Evolutionary conservation across 495 filamentous ascomycete genomes (phyloP).

Genomic region (Podospora appendiculata): DNA sequence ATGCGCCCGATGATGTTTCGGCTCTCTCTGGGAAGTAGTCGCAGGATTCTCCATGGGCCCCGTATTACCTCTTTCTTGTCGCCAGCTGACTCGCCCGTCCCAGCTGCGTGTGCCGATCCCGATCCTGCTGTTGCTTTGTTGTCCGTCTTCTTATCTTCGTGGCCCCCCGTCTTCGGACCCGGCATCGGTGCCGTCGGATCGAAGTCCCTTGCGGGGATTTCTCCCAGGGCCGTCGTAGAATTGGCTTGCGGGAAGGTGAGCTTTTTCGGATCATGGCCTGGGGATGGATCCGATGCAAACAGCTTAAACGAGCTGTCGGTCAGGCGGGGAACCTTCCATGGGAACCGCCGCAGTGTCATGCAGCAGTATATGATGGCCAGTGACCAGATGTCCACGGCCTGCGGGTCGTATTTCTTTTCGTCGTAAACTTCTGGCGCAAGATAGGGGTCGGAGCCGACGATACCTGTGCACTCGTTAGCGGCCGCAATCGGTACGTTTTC

Average conservation of each 20-base stretch:
- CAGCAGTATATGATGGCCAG: conserved; percentile 98
- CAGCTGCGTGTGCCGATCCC: neutral
- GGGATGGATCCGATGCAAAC: conserved; percentile 69
- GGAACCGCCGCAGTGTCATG: conserved; percentile 93
- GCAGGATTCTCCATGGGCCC: conserved; percentile 88
- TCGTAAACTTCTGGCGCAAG: conserved; percentile 96
- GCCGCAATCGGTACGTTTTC: neutral
- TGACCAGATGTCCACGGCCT: conserved; percentile 94
- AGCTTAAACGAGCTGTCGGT: conserved; percentile 92
- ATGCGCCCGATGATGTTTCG: conserved; percentile 85
- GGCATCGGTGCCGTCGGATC: conserved; percentile 19
- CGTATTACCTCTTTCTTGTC: conserved; percentile 75
- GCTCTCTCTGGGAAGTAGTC: conserved; percentile 83
- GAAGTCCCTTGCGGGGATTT: conserved; percentile 28
- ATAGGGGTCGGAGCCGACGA: conserved; percentile 96
- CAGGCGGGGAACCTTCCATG: conserved; percentile 91
- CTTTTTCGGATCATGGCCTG: conserved; percentile 43
- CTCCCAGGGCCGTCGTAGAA: conserved; percentile 28
- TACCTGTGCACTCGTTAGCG: conserved; percentile 51
- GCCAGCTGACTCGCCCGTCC: conserved; percentile 22
- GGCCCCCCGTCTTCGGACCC: conserved; percentile 9
- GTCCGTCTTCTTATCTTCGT: neutral
- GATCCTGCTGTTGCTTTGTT: conserved; percentile 12
- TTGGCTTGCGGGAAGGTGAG: conserved; percentile 29
- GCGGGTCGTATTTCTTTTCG: conserved; percentile 87